phyloP scores from a whole-genome alignment of 805 yeast species.

The Spathaspora passalidarum region DNA sequence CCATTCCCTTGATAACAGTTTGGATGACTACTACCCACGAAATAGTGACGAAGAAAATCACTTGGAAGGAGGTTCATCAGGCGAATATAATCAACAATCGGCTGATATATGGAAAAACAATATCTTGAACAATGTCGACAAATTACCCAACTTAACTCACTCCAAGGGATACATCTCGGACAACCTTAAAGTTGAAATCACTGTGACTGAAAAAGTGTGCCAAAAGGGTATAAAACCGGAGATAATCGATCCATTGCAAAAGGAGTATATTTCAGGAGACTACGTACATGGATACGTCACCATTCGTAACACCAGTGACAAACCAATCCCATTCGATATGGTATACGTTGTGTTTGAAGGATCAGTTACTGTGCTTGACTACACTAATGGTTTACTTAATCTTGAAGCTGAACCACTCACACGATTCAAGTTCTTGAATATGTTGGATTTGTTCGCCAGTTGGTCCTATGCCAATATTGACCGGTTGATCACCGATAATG shows the following conservation, averaged over 20 bases:
- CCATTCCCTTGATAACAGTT: not conserved
- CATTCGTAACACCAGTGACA: slow-evolving; percentile 24
- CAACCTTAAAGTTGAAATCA: slow-evolving; percentile 29
- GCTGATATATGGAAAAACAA: slow-evolving; percentile 40
- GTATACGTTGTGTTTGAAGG: slow-evolving; percentile 45
- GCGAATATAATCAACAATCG: slow-evolving; percentile 18
- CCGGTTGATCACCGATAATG: slow-evolving; percentile 35
- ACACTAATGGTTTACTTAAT: slow-evolving; percentile 19
- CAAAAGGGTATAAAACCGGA: slow-evolving; percentile 38
- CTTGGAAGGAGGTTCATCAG: slow-evolving; percentile 5
- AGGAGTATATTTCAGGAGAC: slow-evolving; percentile 40
- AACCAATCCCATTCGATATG: slow-evolving; percentile 42
- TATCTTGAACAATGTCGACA: slow-evolving; percentile 41
- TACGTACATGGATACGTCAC: slow-evolving; percentile 44
- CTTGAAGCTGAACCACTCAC: slow-evolving; percentile 23
- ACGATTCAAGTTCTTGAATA: slow-evolving; percentile 39
- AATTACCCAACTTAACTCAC: slow-evolving; percentile 30
- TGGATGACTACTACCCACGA: slow-evolving; percentile 3
- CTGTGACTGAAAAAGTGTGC: slow-evolving; percentile 37
- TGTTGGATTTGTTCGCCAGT: slow-evolving; percentile 43
- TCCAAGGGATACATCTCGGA: slow-evolving; percentile 23
- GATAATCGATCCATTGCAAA: slow-evolving; percentile 27
- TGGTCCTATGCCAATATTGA: slow-evolving; percentile 45
- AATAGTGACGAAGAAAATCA: slow-evolving; percentile 8
- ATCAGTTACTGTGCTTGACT: slow-evolving; percentile 22